A percentile compares a stretch with the other conserved stretches of the same genome.
Evolutionary conservation across 2,329 filamentous ascomycete species (phyloP).

Genomic region (Capronia epimyces): DNA sequence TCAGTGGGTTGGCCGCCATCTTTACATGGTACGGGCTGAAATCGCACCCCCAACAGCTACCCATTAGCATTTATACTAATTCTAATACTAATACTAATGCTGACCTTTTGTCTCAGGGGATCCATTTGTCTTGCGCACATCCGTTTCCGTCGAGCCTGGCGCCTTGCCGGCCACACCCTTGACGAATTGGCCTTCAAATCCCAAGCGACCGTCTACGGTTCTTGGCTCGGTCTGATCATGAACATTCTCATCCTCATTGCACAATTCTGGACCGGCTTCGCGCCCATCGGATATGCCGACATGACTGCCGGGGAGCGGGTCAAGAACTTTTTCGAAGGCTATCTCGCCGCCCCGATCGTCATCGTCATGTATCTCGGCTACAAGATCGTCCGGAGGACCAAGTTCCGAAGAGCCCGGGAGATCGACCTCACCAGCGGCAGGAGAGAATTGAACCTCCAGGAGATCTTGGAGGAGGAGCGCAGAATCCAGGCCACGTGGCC

Average conservation of each 20-base stretch:
- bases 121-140: constrained; percentile 63
- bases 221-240: constrained; percentile 56
- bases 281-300: constrained; percentile 27
- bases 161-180: constrained; percentile 51
- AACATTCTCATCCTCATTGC: constrained; percentile 52
- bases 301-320: constrained; percentile 27
- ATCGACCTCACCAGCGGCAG: constrained; percentile 86
- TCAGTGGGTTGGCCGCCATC: constrained; percentile 67
- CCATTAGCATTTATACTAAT: too few relatives aligned
- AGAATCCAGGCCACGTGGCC: constrained; percentile 69
- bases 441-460: constrained; percentile 73
- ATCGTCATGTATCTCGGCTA: constrained; percentile 60
- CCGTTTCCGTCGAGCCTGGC: constrained; percentile 60
- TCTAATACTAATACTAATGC: too few relatives aligned
- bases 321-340: constrained; percentile 31
- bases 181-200: constrained; percentile 62
- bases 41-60: too few relatives aligned
- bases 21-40: constrained; percentile 66
- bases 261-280: constrained; percentile 40
- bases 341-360: constrained; percentile 32
- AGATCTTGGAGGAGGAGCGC: constrained; percentile 72
- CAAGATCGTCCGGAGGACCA: constrained; percentile 68
- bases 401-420: constrained; percentile 61
- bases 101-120: constrained; percentile 40
- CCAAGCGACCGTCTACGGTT: constrained; percentile 57